Base-by-base conservation (phyloP, 352 stramenopile species). In the Pythium oligandrum region DNA sequence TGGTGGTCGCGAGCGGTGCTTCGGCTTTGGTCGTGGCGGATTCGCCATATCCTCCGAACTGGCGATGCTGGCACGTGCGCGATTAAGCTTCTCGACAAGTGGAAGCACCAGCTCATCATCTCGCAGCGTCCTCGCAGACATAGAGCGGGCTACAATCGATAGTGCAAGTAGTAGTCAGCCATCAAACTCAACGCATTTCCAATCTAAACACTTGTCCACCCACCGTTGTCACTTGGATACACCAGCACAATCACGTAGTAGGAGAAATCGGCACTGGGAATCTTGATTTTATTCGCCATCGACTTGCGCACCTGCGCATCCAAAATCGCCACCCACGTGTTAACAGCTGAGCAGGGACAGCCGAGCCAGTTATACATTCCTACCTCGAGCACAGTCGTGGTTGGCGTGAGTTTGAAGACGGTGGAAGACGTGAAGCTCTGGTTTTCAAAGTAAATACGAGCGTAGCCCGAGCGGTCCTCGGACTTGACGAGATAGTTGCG, bases 371-470 rank as follows among this genome's bases (percentile, higher is more conserved):
- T 43, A 36, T 9, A 8, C 6, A 38, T 17, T 9, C 58, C 31
- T 45, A 92, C 82, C 40, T 93, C 81, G 2, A 86, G 66, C 53
- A 91, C 79, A 0, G 75, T 90, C 38, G 75, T 93, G 6, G 52
- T 82, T 35, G 68, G 61, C 6, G 78, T 65, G 34, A 93, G 59
- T 55, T 84, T 87, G 62, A 93, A 88, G 32, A 93, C 78, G 2
- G 80, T 90, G 6, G 80, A 91, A 32, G 80, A 91, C 53, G 79
- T 90, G 48, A 91, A 90, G 59, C 54, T 87, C 44, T 84, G 71
- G 62, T 83, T 90, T 45, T 93, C 77, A 55, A 90, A 93, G 63
- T 87, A 93, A 61, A 93, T 93, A 40, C 83, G 70, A 34, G 78
- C 83, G 58, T 88, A 93, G 11, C 75, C 83, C 36, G 74, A 78